These are phyloP conservation scores for Aspergillus eucalypticola DNA, from an alignment of 2,329 filamentous ascomycete genomes.

Conservation along the genomic window DNA sequence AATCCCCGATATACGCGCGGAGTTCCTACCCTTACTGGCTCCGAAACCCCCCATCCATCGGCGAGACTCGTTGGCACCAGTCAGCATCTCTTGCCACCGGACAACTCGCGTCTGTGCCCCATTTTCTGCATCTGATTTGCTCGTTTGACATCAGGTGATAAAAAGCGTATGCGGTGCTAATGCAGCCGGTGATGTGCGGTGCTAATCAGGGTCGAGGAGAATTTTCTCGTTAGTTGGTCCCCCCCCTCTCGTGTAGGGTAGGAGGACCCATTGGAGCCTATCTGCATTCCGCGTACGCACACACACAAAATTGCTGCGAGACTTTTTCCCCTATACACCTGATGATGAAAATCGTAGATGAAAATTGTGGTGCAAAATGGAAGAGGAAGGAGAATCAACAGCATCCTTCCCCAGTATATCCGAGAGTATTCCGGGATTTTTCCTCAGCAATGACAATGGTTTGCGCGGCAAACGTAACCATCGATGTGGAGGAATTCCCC, in stretches of 20 bases:
- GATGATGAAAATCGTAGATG: not conserved
- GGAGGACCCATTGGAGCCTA: constrained; percentile 7
- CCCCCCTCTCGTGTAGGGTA: not conserved
- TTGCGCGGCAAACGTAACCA: not conserved
- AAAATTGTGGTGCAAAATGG: not conserved
- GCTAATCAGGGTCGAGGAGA: constrained; percentile 12
- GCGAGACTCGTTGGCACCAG: constrained; percentile 17
- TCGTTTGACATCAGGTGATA: constrained; percentile 18
- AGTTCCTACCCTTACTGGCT: not conserved
- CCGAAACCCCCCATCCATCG: not conserved
- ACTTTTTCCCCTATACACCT: not conserved
- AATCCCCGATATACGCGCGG: constrained; percentile 13
- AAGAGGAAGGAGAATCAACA: not conserved
- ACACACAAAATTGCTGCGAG: not conserved
- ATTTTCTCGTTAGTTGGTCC: not conserved
- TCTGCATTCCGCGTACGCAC: not conserved
- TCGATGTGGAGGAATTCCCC: not conserved
- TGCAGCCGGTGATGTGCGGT: constrained; percentile 15
- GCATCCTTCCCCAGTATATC: not conserved
- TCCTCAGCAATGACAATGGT: not conserved
- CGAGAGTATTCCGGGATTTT: no score
- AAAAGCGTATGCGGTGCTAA: constrained; percentile 21
- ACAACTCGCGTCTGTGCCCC: constrained; percentile 14
- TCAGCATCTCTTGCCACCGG: constrained; percentile 10
- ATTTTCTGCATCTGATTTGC: constrained; percentile 16